Conservation (phyloP, 305 asterid species). For the Lippia alba region DNA sequence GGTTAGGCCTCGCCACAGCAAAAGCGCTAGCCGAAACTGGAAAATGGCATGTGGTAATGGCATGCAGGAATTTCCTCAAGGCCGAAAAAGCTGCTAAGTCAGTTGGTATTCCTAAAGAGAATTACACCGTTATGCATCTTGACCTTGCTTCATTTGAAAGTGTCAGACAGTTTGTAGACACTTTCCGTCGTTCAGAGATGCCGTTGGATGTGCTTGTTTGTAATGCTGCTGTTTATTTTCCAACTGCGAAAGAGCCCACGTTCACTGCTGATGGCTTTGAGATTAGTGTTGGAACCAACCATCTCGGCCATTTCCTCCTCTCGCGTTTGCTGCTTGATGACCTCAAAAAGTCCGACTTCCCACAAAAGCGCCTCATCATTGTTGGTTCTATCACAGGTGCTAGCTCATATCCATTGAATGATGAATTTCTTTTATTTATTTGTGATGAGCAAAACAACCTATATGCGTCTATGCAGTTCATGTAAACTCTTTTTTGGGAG, state of each 20-base stretch:
- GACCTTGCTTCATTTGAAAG: slow-evolving; percentile 95
- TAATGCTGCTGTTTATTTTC: slow-evolving; percentile 90
- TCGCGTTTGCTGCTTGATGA: slow-evolving; percentile 81
- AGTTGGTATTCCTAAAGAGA: slow-evolving; percentile 74
- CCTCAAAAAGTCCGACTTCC: slow-evolving; percentile 70
- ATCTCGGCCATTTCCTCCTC: slow-evolving; percentile 87
- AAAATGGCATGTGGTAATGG: slow-evolving; percentile 94
- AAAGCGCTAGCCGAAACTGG: slow-evolving; percentile 91
- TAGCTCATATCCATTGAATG: not conserved
- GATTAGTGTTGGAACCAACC: slow-evolving; percentile 91
- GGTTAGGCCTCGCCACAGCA: slow-evolving; percentile 90
- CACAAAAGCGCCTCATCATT: slow-evolving; percentile 78
- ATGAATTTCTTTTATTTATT: too few species aligned
- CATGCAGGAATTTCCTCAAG: slow-evolving; percentile 92
- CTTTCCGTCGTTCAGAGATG: slow-evolving; percentile 67
- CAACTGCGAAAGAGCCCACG: slow-evolving; percentile 92
- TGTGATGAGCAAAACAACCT: too few species aligned
- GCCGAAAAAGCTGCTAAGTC: slow-evolving; percentile 89
- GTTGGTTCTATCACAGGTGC: slow-evolving; percentile 98
- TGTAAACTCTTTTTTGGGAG: too few species aligned
- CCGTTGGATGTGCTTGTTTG: slow-evolving; percentile 87
- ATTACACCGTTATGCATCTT: slow-evolving; percentile 84
- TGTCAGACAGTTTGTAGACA: slow-evolving; percentile 86
- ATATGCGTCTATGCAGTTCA: too few species aligned
- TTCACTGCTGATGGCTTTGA: slow-evolving; percentile 90